These are phyloP conservation scores for Terfezia claveryi DNA, from an alignment of 495 filamentous ascomycete genomes.

Conservation along the genomic window DNA sequence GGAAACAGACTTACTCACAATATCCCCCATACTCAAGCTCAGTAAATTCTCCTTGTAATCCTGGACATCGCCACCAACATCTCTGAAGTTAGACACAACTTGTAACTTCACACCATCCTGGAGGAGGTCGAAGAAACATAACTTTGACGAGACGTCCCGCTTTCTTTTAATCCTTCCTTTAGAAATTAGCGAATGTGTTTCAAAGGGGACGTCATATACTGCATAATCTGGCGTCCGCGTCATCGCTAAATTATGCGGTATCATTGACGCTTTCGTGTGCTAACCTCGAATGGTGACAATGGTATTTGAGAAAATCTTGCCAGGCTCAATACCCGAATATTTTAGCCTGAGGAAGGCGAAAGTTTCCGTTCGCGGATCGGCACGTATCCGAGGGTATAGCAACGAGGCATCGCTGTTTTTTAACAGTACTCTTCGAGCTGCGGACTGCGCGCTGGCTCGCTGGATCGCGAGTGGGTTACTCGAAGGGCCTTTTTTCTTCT, in stretches of 20 bases:
- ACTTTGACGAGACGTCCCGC: slow-evolving; percentile 30
- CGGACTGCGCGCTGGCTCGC: slow-evolving; percentile 10
- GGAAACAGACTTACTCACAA: slow-evolving; percentile 38
- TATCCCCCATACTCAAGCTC: slow-evolving; percentile 48
- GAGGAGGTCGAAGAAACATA: slow-evolving; percentile 63
- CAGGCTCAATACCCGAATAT: not conserved
- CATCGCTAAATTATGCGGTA: no score
- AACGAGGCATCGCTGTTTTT: slow-evolving; percentile 20
- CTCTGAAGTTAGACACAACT: slow-evolving; percentile 42
- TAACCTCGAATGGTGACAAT: slow-evolving; percentile 17
- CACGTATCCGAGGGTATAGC: slow-evolving; percentile 37
- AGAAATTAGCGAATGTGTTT: slow-evolving; percentile 6
- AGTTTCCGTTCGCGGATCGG: slow-evolving; percentile 24
- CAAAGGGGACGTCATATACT: slow-evolving; percentile 15
- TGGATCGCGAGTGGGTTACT: slow-evolving; percentile 5
- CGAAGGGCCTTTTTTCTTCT: not conserved
- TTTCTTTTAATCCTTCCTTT: slow-evolving; percentile 36
- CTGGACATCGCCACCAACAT: slow-evolving; percentile 26
- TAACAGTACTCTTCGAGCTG: slow-evolving; percentile 9
- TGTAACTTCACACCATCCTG: slow-evolving; percentile 52
- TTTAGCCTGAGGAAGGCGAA: slow-evolving; percentile 5
- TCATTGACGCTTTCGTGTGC: not conserved
- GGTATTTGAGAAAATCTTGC: slow-evolving; percentile 1
- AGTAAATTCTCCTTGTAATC: slow-evolving; percentile 38
- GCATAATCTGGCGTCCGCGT: slow-evolving; percentile 1